Evolutionary conservation across 2,329 filamentous ascomycete species (phyloP).

Genomic region (Chaetomiaceae sp.): DNA sequence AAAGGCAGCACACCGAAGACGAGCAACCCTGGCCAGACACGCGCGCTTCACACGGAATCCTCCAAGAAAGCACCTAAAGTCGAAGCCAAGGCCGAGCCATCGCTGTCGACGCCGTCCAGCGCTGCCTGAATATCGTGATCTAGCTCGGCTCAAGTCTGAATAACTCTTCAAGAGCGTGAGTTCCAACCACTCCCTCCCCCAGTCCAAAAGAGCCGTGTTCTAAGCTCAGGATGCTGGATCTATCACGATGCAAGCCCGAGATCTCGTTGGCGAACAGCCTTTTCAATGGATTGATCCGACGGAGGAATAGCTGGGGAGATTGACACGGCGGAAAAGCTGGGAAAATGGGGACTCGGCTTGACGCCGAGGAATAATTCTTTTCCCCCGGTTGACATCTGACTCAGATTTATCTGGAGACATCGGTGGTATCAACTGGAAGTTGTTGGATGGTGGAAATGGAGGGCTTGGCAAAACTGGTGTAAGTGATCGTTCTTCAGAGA

Average conservation of each 20-base stretch:
- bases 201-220: too few species aligned
- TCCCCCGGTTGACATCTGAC: too few species aligned
- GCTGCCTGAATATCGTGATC: too few species aligned
- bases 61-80: not conserved
- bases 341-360: too few species aligned
- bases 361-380: not conserved
- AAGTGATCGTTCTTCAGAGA: not conserved
- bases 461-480: not conserved
- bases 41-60: not conserved
- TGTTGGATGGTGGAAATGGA: not conserved
- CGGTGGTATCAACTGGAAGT: not conserved
- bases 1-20: not conserved
- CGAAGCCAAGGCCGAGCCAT: not conserved
- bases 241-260: slow-evolving; percentile 24
- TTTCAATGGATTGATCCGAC: slow-evolving; percentile 18
- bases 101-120: slow-evolving; percentile 1
- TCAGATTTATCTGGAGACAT: too few species aligned
- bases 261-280: slow-evolving; percentile 26
- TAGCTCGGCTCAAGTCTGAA: not conserved
- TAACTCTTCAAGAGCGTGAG: slow-evolving; percentile 13
- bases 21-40: slow-evolving; percentile 20
- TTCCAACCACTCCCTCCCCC: too few species aligned
- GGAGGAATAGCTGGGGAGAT: slow-evolving; percentile 10
- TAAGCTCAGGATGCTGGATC: not conserved
- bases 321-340: too few species aligned